These are phyloP conservation scores for Gossypium schwendimanii DNA, from an alignment of 441 rosid genomes.

Conservation along the genomic window DNA sequence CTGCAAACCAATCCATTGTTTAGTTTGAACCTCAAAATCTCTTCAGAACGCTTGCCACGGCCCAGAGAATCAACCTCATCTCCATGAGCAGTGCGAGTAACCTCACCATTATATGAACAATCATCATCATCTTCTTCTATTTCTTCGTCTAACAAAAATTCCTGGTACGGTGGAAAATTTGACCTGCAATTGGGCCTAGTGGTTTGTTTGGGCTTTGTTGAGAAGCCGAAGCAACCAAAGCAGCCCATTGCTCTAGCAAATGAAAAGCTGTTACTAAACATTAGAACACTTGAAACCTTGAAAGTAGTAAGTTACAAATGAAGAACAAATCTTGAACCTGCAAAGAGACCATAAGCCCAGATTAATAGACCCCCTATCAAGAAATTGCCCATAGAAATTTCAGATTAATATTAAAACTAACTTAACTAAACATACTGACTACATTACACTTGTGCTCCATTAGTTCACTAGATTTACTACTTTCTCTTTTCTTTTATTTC, in stretches of 20 bases:
- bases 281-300: conserved; percentile 28
- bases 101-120: conserved; percentile 47
- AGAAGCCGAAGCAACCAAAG: conserved; percentile 79
- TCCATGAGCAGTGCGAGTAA: conserved; percentile 43
- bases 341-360: conserved; percentile 18
- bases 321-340: conserved; percentile 34
- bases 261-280: conserved; percentile 50
- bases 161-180: conserved; percentile 40
- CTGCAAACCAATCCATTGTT: conserved; percentile 74
- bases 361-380: conserved; percentile 10
- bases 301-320: conserved; percentile 14
- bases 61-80: conserved; percentile 48
- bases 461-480: not conserved
- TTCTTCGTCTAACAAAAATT: conserved; percentile 49
- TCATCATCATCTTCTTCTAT: conserved; percentile 47
- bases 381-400: not conserved
- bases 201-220: conserved; percentile 41
- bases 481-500: not conserved
- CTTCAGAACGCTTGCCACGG: conserved; percentile 53
- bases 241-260: conserved; percentile 69
- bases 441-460: not conserved
- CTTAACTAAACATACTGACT: not conserved
- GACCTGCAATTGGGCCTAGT: conserved; percentile 26
- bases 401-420: not conserved
- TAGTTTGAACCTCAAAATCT: conserved; percentile 61